Base-by-base conservation (phyloP, 345 rosid species). In the Arabidopsis suecica region DNA sequence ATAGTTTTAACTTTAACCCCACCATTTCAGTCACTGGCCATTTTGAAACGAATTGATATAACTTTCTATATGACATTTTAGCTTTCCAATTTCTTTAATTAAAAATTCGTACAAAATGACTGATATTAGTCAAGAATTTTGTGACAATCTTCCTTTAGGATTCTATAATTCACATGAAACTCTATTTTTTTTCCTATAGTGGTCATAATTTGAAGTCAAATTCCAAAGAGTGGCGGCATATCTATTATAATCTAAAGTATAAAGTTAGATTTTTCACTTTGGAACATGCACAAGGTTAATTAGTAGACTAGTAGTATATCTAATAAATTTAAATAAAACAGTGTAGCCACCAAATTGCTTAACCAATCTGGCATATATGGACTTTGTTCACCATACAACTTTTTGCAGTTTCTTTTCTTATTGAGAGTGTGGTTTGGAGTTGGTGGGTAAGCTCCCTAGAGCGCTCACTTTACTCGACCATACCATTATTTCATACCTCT, bases 181-280 rank as follows among this genome's bases (percentile, higher is more conserved):
- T n/a, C 32, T 68, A 20, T 38, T 23, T 55, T 7, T 10, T 42
- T 13, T 23, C 25, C 25, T 1, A 36, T 25, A 22, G 56, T 51
- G 47, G 40, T 53, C 64, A 55, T 22, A 61, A 61, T 68, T 68
- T 23, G 65, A 61, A 76, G 75, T 76, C 75, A 76, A 68, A 61
- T 16, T 76, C 50, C 18, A 44, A 62, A 69, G 22, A 54, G 25
- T 54, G 70, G 70, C 50, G 42, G 75, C 71, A 48, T 61, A 11
- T 7, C 5, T 50, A 67, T 44, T 41, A 25, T 69, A 61, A 33
- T 36, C 12, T 14, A 61, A 61, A 69, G 50, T 62, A 55, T 30
- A 47, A 54, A 34, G 71, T 62, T 36, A 54, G 9, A 54, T 18
- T 62, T 34, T 68, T 40, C 8, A 68, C 65, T 61, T 61, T 54